Conservation (phyloP, 2,329 filamentous ascomycete genomes). For the Cordyceps cateniannulata region DNA sequence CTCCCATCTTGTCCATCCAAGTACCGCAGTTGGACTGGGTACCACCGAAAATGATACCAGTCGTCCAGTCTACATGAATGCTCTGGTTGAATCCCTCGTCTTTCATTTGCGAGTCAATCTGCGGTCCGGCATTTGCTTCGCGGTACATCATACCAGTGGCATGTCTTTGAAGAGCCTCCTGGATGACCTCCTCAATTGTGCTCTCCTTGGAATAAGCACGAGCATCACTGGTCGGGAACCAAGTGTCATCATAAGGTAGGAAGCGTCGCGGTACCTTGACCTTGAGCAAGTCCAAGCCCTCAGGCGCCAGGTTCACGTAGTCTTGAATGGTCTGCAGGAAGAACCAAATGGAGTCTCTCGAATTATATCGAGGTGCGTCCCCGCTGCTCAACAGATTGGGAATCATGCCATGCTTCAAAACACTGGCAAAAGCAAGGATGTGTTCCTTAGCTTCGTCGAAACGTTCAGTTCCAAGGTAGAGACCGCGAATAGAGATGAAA, state of each 20-base stretch:
- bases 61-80: slow-evolving; percentile 85
- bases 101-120: slow-evolving; percentile 88
- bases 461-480: slow-evolving; percentile 86
- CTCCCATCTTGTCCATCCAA: slow-evolving; percentile 99
- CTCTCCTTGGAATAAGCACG: slow-evolving; percentile 81
- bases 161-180: slow-evolving; percentile 89
- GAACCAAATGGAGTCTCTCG: slow-evolving; percentile 95
- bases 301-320: slow-evolving; percentile 73
- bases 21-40: slow-evolving; percentile 94
- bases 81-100: slow-evolving; percentile 88
- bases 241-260: slow-evolving; percentile 90
- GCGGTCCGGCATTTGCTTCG: slow-evolving; percentile 86
- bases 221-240: slow-evolving; percentile 75
- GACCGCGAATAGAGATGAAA: slow-evolving; percentile 87
- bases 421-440: slow-evolving; percentile 88
- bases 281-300: slow-evolving; percentile 67
- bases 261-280: slow-evolving; percentile 79
- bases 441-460: slow-evolving; percentile 88
- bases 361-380: slow-evolving; percentile 85
- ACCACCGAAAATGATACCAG: slow-evolving; percentile 84
- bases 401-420: slow-evolving; percentile 97
- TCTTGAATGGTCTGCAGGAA: slow-evolving; percentile 95
- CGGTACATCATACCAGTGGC: slow-evolving; percentile 85
- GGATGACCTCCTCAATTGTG: slow-evolving; percentile 81
- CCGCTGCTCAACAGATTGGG: slow-evolving; percentile 88